These are phyloP conservation scores for Penicillium rolfsii DNA, from an alignment of 2,329 filamentous ascomycete genomes.

Conservation along the genomic window DNA sequence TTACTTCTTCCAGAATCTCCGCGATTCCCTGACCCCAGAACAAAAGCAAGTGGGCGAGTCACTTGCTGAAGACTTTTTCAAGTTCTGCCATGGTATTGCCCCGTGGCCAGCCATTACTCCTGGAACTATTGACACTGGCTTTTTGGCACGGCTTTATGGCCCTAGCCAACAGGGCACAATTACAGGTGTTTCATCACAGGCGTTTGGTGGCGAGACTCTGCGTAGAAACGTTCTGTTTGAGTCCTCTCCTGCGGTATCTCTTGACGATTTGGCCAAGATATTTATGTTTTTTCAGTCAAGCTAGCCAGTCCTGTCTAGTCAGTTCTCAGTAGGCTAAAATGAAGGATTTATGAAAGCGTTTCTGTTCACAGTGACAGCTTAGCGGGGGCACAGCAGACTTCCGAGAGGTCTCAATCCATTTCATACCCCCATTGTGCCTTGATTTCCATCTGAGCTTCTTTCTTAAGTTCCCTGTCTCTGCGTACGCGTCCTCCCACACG, in stretches of 20 bases:
- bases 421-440: no score
- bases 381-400: no score
- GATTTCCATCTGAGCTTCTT: no score
- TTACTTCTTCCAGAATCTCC: slow-evolving; percentile 53
- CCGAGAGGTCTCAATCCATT: no score
- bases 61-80: slow-evolving; percentile 46
- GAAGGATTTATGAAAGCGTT: no score
- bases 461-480: no score
- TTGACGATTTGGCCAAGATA: slow-evolving; percentile 31
- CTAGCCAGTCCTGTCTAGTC: background rate
- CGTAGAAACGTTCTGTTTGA: slow-evolving; percentile 33
- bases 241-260: slow-evolving; percentile 22
- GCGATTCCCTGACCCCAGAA: slow-evolving; percentile 40
- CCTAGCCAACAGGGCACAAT: slow-evolving; percentile 23
- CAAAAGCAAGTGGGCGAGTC: slow-evolving; percentile 37
- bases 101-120: slow-evolving; percentile 36
- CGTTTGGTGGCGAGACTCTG: slow-evolving; percentile 29
- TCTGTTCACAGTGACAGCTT: no score
- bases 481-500: no score
- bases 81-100: slow-evolving; percentile 43
- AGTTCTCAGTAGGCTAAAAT: no score
- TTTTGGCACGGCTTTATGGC: slow-evolving; percentile 34
- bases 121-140: slow-evolving; percentile 22
- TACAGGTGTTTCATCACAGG: slow-evolving; percentile 15
- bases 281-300: slow-evolving; percentile 21